Evolutionary conservation across 1,284 basidiomycete species (phyloP).

Genomic region (Sanghuangporus baumii): DNA sequence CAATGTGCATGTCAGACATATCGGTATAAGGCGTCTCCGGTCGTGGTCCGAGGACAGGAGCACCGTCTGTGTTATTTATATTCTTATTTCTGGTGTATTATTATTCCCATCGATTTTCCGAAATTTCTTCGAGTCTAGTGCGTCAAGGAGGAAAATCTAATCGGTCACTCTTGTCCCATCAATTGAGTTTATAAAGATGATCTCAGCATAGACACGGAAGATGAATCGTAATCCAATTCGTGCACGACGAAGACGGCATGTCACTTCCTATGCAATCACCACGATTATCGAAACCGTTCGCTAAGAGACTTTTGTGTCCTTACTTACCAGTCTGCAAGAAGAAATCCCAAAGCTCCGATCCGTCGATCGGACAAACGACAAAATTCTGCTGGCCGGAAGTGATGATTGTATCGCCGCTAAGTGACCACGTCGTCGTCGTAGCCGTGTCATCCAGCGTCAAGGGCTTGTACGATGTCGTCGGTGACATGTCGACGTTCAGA

Average conservation of each 20-base stretch:
- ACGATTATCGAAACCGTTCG: not conserved
- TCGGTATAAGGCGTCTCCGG: too few relatives aligned
- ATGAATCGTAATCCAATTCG: constrained; percentile 41
- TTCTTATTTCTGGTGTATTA: too few relatives aligned
- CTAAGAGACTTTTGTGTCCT: not conserved
- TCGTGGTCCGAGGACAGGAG: too few relatives aligned
- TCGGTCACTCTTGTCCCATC: too few relatives aligned
- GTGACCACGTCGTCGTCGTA: constrained; percentile 47
- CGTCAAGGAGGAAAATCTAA: too few relatives aligned
- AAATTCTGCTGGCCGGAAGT: constrained; percentile 50
- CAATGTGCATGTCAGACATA: too few relatives aligned
- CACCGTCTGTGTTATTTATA: too few relatives aligned
- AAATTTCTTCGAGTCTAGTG: too few relatives aligned
- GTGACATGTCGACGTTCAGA: constrained; percentile 41
- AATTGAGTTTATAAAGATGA: too few relatives aligned
- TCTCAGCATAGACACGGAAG: constrained; percentile 15
- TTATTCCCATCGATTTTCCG: too few relatives aligned
- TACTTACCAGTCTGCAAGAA: constrained; percentile 40
- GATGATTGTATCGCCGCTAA: constrained; percentile 57
- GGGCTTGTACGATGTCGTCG: constrained; percentile 44
- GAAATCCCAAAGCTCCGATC: constrained; percentile 37
- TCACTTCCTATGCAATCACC: constrained; percentile 32
- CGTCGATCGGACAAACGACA: constrained; percentile 44
- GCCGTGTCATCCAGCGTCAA: constrained; percentile 42
- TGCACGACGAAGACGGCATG: constrained; percentile 27